Base-by-base conservation (phyloP, 192 early-diverging fungal genomes). In the Radiomyces spectabilis region DNA sequence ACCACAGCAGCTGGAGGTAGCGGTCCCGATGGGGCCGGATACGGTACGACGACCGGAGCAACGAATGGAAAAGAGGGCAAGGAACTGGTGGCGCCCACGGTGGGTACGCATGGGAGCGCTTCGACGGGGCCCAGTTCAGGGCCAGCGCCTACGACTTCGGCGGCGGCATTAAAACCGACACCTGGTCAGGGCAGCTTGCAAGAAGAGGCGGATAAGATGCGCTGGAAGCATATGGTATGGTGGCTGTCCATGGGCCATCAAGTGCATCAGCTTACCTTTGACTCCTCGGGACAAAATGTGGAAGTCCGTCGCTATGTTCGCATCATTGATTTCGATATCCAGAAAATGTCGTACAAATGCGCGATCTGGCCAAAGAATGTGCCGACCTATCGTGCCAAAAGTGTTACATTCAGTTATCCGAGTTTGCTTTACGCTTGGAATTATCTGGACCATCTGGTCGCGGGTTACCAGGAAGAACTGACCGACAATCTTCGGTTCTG, bases 231-330 rank as follows among this genome's bases (percentile, higher is more conserved):
- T 31, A 54, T 30, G 35, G 37, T 55, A n/a, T 62, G 52, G 31
- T 93, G 83, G 76, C 75, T 98, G 19, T 88, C 85, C 63, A 87
- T 94, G 69, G 95, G 95, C 0, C 87, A 94, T 55, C 88, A 95
- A 60, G 75, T 98, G 6, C 95, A 98, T 51, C 66, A 76, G 25
- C 74, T 98, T 3, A 84, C 79, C n/a, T 76, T 76, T 55, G 82
- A 87, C 45, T 68, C 80, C 0, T 55, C 82, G 0, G 76, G 78
- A 8, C 72, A 84, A 32, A 91, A 86, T 52, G 82, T 94, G 0
- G 93, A 92, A 53, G 85, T 98, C 29, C 88, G 89, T 55, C 82
- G 89, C 5, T 96, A 94, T 61, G 83, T 85, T 32, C 79, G 88
- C 30, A 83, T 77, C 15, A 66, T 76, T 34, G 59, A 61, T 15